These are phyloP conservation scores for Akanthomyces dipterigenus DNA, from an alignment of 2,329 filamentous ascomycete species.

Conservation along the genomic window DNA sequence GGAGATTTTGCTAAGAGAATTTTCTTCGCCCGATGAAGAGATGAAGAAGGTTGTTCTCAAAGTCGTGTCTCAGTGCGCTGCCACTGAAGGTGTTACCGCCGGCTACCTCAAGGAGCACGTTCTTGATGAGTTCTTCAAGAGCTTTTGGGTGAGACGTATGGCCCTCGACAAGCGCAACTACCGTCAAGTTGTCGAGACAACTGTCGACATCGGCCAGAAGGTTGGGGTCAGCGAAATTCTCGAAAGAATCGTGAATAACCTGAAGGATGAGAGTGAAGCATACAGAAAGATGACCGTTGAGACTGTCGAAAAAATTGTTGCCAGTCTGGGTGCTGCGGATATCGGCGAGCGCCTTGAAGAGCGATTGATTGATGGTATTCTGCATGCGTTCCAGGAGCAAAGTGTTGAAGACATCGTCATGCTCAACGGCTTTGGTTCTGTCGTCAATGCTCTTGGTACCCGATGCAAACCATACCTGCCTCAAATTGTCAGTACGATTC, in stretches of 20 bases:
- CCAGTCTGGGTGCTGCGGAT: constrained; percentile 86
- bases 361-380: constrained; percentile 86
- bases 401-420: constrained; percentile 93
- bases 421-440: constrained; percentile 94
- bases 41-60: constrained; percentile 99
- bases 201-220: constrained; percentile 93
- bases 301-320: constrained; percentile 93
- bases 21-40: constrained; percentile 94
- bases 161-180: constrained; percentile 97
- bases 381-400: constrained; percentile 96
- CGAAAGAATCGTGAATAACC: constrained; percentile 84
- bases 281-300: constrained; percentile 99
- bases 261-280: constrained; percentile 96
- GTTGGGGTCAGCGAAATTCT: constrained; percentile 96
- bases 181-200: constrained; percentile 94
- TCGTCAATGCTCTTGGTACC: constrained; percentile 89
- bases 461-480: constrained; percentile 95
- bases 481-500: constrained; percentile 93
- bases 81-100: constrained; percentile 89
- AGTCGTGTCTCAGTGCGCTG: constrained; percentile 91
- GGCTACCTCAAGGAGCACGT: constrained; percentile 94
- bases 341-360: constrained; percentile 91
- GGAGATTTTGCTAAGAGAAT: constrained; percentile 94
- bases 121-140: constrained; percentile 94
- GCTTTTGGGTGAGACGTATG: constrained; percentile 97